Evolutionary conservation across 108 stramenopile species (phyloP), one percentile per base, ranked within the genome.

Genomic region (Parietichytrium sp.): DNA sequence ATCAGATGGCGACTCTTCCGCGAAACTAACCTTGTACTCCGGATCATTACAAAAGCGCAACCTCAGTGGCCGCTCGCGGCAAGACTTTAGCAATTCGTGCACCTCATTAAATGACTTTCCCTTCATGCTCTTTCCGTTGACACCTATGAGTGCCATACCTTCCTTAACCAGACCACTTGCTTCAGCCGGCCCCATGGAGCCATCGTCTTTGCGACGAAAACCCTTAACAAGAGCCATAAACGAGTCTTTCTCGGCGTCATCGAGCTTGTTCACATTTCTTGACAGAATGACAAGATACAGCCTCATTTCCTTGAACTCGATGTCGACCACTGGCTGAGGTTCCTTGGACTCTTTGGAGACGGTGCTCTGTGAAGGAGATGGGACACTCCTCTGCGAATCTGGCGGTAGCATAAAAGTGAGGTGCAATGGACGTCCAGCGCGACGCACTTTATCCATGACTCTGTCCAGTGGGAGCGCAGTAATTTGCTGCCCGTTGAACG

Each of bases 331-430:
- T n/a, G n/a, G n/a, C n/a, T n/a, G n/a, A n/a, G n/a, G n/a, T 8
- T 72, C 61, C 38, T 33, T 45, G 10, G 15, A 23, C 10, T 33
- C 61, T 42, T 72, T 72, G 61, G 38, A 42, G 38, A 72, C 61
- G 33, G 45, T 31, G 6, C 38, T 33, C 42, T 25, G 38, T 6
- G 61, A 7, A 2, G 45, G 13, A 16, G 36, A 33, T 12, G 61
- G 61, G n/a, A n/a, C n/a, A n/a, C n/a, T n/a, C n/a, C n/a, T n/a
- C n/a, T n/a, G n/a, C n/a, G n/a, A n/a, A n/a, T n/a, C n/a, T 6
- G 61, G 61, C 42, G 61, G 61, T 42, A 42, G 38, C 61, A 72
- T 72, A 3, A 72, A 72, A 7, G 61, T 72, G 45, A 72, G 61
- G 6, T 47, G 15, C 3, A 72, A 25, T 23, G 61, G 61, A 12